Evolutionary conservation across 2,329 filamentous ascomycete species (phyloP).

Genomic region (Dactylellina cionopaga): DNA sequence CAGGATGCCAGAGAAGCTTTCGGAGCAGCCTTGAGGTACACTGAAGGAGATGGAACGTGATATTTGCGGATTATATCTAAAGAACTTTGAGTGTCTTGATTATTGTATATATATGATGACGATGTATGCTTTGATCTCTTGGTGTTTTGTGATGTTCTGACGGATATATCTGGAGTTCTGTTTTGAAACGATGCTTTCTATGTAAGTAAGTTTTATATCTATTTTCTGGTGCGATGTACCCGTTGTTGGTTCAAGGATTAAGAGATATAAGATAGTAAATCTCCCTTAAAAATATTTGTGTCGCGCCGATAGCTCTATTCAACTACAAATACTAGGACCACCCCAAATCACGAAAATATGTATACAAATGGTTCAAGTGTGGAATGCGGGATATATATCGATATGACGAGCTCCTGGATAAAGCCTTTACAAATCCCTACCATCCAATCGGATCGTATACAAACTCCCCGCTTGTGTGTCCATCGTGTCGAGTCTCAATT

Average conservation of each 20-base stretch:
- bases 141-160: conserved; percentile 29
- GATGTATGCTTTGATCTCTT: conserved; percentile 30
- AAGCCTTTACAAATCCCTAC: neutral
- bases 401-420: too few relatives aligned
- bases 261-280: too few relatives aligned
- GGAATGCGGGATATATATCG: neutral
- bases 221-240: conserved; percentile 23
- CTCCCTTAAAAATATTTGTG: too few relatives aligned
- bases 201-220: conserved; percentile 16
- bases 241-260: too few relatives aligned
- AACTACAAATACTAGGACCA: neutral
- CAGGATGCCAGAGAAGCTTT: conserved; percentile 32
- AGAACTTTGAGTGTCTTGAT: neutral
- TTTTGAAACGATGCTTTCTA: conserved; percentile 4
- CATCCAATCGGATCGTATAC: neutral
- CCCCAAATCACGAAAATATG: neutral
- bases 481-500: conserved; percentile 2
- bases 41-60: conserved; percentile 29
- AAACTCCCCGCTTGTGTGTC: neutral
- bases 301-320: too few relatives aligned
- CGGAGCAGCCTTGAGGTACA: conserved; percentile 40
- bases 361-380: too few relatives aligned
- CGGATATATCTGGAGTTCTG: conserved; percentile 26
- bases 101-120: conserved; percentile 24
- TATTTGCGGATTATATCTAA: neutral